These are phyloP conservation scores for Oryza nivara DNA, from an alignment of 176 grass and related monocot genomes.

Conservation along the genomic window DNA sequence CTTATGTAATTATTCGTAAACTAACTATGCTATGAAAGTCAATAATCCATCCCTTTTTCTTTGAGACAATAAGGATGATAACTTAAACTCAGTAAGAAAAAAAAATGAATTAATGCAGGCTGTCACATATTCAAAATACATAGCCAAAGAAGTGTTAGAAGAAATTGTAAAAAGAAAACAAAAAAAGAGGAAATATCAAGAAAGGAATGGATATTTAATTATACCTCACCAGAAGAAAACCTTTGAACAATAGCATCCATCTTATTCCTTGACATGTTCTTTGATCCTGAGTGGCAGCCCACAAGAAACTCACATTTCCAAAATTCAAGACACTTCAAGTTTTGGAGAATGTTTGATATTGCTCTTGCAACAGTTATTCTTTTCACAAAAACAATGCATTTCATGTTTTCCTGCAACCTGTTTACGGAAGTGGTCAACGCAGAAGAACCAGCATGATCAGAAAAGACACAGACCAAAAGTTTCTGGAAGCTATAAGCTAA, in stretches of 20 bases:
- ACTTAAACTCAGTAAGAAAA: background rate
- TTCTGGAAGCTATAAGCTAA: conserved; percentile 21
- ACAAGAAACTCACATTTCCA: conserved; percentile 95
- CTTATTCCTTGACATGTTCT: conserved; percentile 79
- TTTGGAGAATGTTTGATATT: conserved; percentile 67
- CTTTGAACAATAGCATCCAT: conserved; percentile 85
- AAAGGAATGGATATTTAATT: conserved; percentile 31
- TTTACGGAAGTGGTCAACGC: conserved; percentile 44
- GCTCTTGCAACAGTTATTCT: conserved; percentile 75
- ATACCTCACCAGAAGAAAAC: conserved; percentile 85
- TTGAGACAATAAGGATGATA: background rate
- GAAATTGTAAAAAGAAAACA: conserved; percentile 23
- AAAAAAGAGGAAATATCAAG: conserved; percentile 15
- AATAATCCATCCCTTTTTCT: conserved; percentile 27
- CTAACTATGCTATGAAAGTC: conserved; percentile 2
- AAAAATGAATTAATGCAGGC: background rate
- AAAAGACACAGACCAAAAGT: conserved; percentile 26
- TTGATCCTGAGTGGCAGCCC: conserved; percentile 70
- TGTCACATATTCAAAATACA: conserved; percentile 13
- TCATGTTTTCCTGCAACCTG: conserved; percentile 69
- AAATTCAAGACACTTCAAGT: conserved; percentile 67
- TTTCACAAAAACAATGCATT: conserved; percentile 99
- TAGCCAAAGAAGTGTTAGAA: conserved; percentile 1
- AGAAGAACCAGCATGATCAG: conserved; percentile 38
- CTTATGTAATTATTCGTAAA: background rate